phyloP scores from a whole-genome alignment of 176 grass and related monocot genomes.

The Aegilops bicornis region DNA sequence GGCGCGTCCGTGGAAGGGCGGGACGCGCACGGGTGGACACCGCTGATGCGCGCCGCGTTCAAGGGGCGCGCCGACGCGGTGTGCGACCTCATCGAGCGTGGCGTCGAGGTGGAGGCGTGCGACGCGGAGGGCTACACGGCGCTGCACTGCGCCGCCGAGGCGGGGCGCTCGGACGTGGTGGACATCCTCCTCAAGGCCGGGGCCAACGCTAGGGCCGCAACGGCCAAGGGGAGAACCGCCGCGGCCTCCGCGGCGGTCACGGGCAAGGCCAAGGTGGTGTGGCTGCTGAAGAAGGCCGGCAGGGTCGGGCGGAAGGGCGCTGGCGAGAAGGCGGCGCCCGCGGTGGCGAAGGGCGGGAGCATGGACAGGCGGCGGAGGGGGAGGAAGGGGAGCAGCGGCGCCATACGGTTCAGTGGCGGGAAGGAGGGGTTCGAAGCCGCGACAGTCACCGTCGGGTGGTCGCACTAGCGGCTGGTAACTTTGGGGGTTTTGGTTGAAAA shows the following conservation, averaged over 20 bases:
- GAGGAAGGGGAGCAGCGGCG: conserved; percentile 34
- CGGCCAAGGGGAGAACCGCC: conserved; percentile 42
- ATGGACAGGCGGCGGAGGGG: conserved; percentile 37
- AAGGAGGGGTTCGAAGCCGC: conserved; percentile 45
- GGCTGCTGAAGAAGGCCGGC: conserved; percentile 34
- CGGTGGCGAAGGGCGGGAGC: conserved; percentile 13
- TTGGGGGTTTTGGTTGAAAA: background rate
- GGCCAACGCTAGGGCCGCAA: conserved; percentile 34
- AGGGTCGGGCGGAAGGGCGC: conserved; percentile 17
- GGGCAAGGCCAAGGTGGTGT: conserved; percentile 38
- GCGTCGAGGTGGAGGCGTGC: conserved; percentile 38
- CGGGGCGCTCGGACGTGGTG: conserved; percentile 46
- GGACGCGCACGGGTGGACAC: conserved; percentile 66
- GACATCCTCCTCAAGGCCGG: conserved; percentile 51
- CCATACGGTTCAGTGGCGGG: conserved; percentile 42
- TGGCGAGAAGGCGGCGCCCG: background rate
- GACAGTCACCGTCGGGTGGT: conserved; percentile 30
- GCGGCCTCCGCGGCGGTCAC: conserved; percentile 33
- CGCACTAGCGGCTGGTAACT: background rate
- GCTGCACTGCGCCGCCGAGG: conserved; percentile 63
- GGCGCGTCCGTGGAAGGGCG: conserved; percentile 48
- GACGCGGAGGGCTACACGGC: conserved; percentile 66
- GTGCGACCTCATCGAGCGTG: conserved; percentile 39
- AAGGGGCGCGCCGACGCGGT: conserved; percentile 47
- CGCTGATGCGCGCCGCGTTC: conserved; percentile 70